phyloP scores from a whole-genome alignment of 345 rosid species.

The Eucalyptus virginea region DNA sequence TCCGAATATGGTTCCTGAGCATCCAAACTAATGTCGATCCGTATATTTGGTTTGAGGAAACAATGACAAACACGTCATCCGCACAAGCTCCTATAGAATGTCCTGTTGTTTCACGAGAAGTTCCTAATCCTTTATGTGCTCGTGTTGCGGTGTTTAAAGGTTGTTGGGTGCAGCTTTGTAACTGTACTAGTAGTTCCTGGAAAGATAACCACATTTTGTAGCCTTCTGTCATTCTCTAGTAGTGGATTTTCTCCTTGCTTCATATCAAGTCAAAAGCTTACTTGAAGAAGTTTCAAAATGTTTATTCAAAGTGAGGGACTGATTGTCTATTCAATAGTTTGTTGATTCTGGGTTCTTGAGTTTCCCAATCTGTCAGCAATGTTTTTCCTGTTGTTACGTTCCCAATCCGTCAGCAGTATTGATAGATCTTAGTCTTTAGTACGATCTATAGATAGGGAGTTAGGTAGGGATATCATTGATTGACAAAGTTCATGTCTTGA shows the following conservation, averaged over 20 bases:
- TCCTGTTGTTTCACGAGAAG: background rate
- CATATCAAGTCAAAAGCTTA: background rate
- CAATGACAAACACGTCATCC: background rate
- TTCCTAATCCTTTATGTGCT: background rate
- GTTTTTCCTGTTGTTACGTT: background rate
- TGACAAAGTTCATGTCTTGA: background rate
- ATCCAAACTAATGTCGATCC: background rate
- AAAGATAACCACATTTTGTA: background rate
- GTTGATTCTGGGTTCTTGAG: background rate
- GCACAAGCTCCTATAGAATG: background rate
- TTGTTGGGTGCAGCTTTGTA: background rate
- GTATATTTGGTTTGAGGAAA: background rate
- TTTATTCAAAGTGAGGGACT: background rate
- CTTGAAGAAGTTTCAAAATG: background rate
- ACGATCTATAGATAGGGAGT: background rate
- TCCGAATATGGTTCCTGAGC: background rate
- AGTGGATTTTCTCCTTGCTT: background rate
- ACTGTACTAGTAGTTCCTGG: background rate
- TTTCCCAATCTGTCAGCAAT: background rate
- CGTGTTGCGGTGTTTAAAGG: background rate
- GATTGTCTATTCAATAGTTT: background rate
- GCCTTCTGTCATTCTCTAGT: background rate
- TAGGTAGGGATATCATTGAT: background rate
- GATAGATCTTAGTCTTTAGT: background rate
- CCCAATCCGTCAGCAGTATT: background rate